phyloP scores from a whole-genome alignment of 1,284 basidiomycete species.

The Marasmius fiardii region DNA sequence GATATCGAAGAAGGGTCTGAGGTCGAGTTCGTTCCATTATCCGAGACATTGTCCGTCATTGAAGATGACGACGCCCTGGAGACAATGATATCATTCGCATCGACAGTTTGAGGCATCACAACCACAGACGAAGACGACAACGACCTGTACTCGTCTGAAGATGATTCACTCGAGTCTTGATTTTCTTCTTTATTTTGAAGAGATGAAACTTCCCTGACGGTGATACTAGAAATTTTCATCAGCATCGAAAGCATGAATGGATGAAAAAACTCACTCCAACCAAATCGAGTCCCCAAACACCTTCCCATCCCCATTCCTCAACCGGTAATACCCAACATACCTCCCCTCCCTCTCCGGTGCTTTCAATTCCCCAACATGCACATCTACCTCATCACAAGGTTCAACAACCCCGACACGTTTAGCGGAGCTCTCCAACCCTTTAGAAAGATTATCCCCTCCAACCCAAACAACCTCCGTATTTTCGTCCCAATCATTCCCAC shows the following conservation, averaged over 20 bases:
- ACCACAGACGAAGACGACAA: conserved; percentile 68
- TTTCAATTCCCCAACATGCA: conserved; percentile 75
- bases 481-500: conserved; percentile 62
- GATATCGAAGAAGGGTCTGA: conserved; percentile 59
- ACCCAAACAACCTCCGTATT: conserved; percentile 65
- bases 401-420: conserved; percentile 53
- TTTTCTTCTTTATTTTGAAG: conserved; percentile 30
- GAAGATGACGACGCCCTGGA: conserved; percentile 30
- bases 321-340: conserved; percentile 74
- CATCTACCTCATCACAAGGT: conserved; percentile 55
- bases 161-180: conserved; percentile 26
- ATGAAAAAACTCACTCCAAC: conserved; percentile 57
- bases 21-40: conserved; percentile 45
- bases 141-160: conserved; percentile 29
- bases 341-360: conserved; percentile 72
- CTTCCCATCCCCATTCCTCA: conserved; percentile 54
- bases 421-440: conserved; percentile 32
- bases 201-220: conserved; percentile 50
- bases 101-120: conserved; percentile 55
- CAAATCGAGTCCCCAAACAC: conserved; percentile 74
- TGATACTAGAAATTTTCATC: no score
- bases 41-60: conserved; percentile 36
- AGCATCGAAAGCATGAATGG: not conserved
- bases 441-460: conserved; percentile 51
- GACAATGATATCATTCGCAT: conserved; percentile 16